Conservation (phyloP, 306 rosid genomes). For the Prunus mongolica region DNA sequence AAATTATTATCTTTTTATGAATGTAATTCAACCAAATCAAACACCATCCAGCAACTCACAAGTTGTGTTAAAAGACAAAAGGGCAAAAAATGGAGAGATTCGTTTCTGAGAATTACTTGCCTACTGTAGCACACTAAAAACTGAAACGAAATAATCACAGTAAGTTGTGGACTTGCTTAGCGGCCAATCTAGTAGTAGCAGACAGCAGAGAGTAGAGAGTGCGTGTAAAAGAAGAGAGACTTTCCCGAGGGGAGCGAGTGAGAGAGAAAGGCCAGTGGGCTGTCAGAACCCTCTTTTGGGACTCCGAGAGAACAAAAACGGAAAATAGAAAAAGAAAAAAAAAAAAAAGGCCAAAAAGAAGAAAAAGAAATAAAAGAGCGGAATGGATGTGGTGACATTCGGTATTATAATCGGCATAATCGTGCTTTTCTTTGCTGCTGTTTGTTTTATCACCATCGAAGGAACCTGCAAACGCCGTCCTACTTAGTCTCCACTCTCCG, state of each 20-base stretch:
- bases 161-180: neutral
- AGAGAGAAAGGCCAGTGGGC: neutral
- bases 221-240: neutral
- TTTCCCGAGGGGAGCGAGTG: neutral
- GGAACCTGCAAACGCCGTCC: slow-evolving; percentile 65
- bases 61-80: too few species aligned
- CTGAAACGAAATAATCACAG: too few species aligned
- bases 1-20: too few species aligned
- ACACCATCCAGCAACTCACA: too few species aligned
- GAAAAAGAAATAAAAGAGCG: neutral
- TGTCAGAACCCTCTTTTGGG: neutral
- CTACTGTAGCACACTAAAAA: too few species aligned
- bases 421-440: slow-evolving; percentile 55
- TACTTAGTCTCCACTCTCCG: neutral
- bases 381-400: slow-evolving; percentile 72
- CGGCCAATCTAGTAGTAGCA: neutral
- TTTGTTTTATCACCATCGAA: slow-evolving; percentile 74
- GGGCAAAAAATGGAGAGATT: too few species aligned
- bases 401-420: slow-evolving; percentile 76
- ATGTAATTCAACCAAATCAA: too few species aligned
- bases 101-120: too few species aligned
- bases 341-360: neutral
- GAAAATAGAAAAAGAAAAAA: neutral
- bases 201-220: neutral
- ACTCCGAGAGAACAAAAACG: neutral